Base-by-base conservation (phyloP, 1,284 basidiomycete genomes). In the Fistulinella staudtii region DNA sequence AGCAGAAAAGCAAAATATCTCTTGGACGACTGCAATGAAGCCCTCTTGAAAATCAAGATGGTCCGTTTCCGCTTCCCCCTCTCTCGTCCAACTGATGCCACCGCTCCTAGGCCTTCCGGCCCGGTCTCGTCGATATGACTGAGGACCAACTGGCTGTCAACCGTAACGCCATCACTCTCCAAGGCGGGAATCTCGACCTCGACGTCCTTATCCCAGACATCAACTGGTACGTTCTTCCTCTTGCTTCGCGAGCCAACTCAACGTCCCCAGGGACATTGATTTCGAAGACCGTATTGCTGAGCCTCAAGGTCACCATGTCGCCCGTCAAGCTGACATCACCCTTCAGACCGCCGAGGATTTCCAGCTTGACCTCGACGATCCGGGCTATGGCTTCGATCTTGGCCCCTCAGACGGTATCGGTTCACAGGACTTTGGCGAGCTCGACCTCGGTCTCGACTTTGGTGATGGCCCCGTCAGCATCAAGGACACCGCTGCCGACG, bases 1-100 rank as follows among this genome's bases (percentile, higher is more conserved):
- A 94, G 93, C 58, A 79, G 95, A 39, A 97, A 99, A 67, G 92
- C 93, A 18, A 96, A 97, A 63, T 99, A 99, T 69, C 78, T 99
- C 3, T 73, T 97, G 53, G 95, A 99, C 60, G 95, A 99, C 65
- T 98, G 94, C 65, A 95, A 95, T 57, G 96, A 99, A 64, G 93
- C 94, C 0, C 71, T 98, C 46, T 71, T 94, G 41, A 93, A 94
- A 66, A 95, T 99, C 49, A 95, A 95, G 65, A 89, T 96, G 83
- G 93, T 90, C 46, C 27, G 68, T 47, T n/a, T 53, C 28, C 8
- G 25, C 34, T 33, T 25, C 17, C 4, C 37, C 18, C 22, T 4
- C 2, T n/a, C 5, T 14, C 27, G 8, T 11, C 24, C 10, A 24
- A 24, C 21, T 50, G 29, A 63, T 47, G 6, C 34, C 39, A 13